phyloP scores from a whole-genome alignment of 176 grass and related monocot genomes.

The Musa troglodytarum region DNA sequence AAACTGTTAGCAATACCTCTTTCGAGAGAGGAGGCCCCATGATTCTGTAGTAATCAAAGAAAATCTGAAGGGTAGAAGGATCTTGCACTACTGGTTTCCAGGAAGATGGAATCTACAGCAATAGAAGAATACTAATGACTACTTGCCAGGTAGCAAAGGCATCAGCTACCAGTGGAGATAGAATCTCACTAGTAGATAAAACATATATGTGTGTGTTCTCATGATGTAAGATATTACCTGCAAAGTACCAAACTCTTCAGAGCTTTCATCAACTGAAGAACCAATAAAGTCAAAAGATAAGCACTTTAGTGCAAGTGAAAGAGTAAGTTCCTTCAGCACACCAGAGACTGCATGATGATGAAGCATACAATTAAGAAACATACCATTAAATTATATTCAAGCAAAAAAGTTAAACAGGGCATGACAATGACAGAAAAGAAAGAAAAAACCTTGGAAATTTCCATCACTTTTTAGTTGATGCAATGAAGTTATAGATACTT shows the following conservation, averaged over 20 bases:
- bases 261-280: conserved; percentile 95
- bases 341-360: conserved; percentile 37
- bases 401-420: background rate
- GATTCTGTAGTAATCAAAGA: conserved; percentile 93
- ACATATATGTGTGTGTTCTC: background rate
- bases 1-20: conserved; percentile 47
- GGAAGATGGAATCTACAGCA: conserved; percentile 79
- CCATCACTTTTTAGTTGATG: conserved; percentile 81
- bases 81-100: conserved; percentile 93
- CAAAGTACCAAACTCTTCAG: conserved; percentile 96
- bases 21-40: conserved; percentile 64
- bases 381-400: too few relatives aligned
- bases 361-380: conserved; percentile 13
- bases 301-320: conserved; percentile 88
- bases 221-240: conserved; percentile 44
- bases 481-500: conserved; percentile 93
- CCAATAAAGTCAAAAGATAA: conserved; percentile 98
- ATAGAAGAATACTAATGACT: conserved; percentile 20
- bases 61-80: conserved; percentile 87
- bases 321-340: conserved; percentile 50
- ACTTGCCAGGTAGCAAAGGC: background rate
- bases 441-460: conserved; percentile 44
- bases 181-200: background rate
- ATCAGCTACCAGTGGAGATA: background rate
- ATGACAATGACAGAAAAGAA: conserved; percentile 16